Evolutionary conservation across 176 grass and related monocot genomes (phyloP), one percentile per base, ranked within the genome.

Genomic region (Metroxylon sagu): DNA sequence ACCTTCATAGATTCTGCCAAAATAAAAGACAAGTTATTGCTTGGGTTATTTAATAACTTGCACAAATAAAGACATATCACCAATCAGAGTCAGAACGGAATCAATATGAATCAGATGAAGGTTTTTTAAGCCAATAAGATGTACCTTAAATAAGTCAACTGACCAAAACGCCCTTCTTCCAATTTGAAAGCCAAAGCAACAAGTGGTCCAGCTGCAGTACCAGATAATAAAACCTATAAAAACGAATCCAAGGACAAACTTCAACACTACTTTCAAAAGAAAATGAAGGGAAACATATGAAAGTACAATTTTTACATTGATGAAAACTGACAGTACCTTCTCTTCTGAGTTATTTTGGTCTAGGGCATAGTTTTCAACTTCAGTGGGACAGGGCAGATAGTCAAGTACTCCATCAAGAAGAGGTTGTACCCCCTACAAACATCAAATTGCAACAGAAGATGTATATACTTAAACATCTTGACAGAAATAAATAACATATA

Each of bases 91-190:
- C 35, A 39, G 43, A 55, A 25, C 19, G 23, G 16, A 29, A 54
- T 54, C 51, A 58, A 60, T 64, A 18, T 54, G 25, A 64, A 39
- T 1, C 61, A 19, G 29, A 56, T 63, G 35, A 67, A 18, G 21
- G 54, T 6, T 57, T 71, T 72, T 3, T 54, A 61, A 30, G 27
- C 19, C 3, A 35, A 56, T 49, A 4, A 65, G 16, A 39, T 66
- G 54, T 65, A 91, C 92, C 92, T 85, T 77, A 97, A 76, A 79
- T 97, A 97, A 49, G 92, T 97, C 65, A 97, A 71, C 71, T 97
- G 92, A 80, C 87, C 92, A 77, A 97, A 97, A 75, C 92, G 92
- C 6, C 92, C 92, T 88, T 97, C 92, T 78, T 97, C 92, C 35
- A 97, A 78, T 64, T 97, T 97, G 66, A 97, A 97, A 10, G 92